These are phyloP conservation scores for Rhinocladiella similis DNA, from an alignment of 2,329 filamentous ascomycete genomes.

Conservation along the genomic window DNA sequence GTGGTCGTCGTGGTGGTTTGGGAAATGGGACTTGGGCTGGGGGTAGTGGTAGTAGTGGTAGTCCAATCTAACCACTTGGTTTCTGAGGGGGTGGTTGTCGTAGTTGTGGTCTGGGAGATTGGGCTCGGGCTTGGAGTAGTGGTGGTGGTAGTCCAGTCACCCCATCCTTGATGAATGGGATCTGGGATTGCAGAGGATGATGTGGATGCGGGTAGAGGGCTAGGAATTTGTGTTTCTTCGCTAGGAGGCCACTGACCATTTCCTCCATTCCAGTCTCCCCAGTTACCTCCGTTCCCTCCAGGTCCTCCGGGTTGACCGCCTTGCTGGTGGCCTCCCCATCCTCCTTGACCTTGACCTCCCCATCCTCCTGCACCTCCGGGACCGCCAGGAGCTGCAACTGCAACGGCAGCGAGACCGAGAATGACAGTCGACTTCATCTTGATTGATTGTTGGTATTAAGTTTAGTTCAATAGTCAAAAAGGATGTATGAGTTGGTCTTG, in stretches of 20 bases:
- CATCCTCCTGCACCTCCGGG: constrained; percentile 5
- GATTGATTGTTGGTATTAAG: constrained; percentile 6
- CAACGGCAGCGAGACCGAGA: constrained; percentile 24
- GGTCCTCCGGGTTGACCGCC: constrained; percentile 14
- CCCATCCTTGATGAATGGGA: constrained; percentile 11
- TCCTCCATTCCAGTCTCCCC: constrained; percentile 21
- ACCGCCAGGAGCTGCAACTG: constrained; percentile 23
- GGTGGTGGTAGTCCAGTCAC: constrained; percentile 9
- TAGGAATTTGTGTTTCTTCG: constrained; percentile 8
- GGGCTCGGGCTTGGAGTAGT: background rate
- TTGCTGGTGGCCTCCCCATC: constrained; percentile 18
- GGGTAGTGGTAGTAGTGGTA: constrained; percentile 1
- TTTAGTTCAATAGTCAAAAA: background rate
- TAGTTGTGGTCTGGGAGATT: constrained; percentile 12
- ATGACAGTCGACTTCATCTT: constrained; percentile 27
- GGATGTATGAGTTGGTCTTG: background rate
- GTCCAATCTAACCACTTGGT: constrained; percentile 7
- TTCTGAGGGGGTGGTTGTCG: background rate
- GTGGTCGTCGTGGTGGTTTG: constrained; percentile 10
- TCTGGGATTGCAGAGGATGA: constrained; percentile 8
- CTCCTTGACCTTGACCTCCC: constrained; percentile 9
- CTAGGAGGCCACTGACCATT: constrained; percentile 10
- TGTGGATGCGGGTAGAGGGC: background rate
- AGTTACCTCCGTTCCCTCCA: constrained; percentile 6
- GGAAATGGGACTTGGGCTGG: background rate